A percentile compares a stretch with the other conserved stretches of the same genome.
Conservation (phyloP, 495 filamentous ascomycete species). For the Neurospora pannonica region DNA sequence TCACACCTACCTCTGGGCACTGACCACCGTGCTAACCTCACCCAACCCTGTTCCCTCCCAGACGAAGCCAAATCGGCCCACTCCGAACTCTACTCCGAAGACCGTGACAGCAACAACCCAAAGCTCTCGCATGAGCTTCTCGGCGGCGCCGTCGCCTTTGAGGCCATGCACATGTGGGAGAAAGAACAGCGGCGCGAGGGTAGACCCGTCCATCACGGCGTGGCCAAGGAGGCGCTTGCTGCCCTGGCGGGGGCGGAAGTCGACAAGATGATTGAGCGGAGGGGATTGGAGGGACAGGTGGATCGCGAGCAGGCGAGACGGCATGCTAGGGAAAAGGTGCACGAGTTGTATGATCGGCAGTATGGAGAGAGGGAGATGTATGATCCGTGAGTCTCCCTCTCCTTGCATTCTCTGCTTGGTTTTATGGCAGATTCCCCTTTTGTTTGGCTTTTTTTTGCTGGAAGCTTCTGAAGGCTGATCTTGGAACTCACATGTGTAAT, state of each 20-base stretch:
- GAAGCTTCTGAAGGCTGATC: background rate
- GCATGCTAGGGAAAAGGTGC: slow-evolving; percentile 55
- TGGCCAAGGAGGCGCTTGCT: slow-evolving; percentile 69
- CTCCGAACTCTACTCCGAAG: slow-evolving; percentile 50
- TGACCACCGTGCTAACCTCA: background rate
- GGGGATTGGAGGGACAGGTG: slow-evolving; percentile 54
- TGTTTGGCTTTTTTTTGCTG: background rate
- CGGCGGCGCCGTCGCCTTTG: slow-evolving; percentile 69
- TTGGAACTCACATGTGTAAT: background rate
- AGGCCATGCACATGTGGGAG: slow-evolving; percentile 72
- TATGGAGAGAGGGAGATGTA: slow-evolving; percentile 42
- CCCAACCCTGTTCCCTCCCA: slow-evolving; percentile 2
- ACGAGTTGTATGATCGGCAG: slow-evolving; percentile 52
- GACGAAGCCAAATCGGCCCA: slow-evolving; percentile 43
- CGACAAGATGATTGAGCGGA: slow-evolving; percentile 72
- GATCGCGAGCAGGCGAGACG: slow-evolving; percentile 59
- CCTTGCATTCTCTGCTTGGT: background rate
- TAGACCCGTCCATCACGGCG: slow-evolving; percentile 57
- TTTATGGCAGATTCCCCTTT: background rate
- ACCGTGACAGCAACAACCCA: slow-evolving; percentile 32
- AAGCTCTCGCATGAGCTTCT: slow-evolving; percentile 65
- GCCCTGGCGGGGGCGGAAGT: slow-evolving; percentile 65
- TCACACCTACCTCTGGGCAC: background rate
- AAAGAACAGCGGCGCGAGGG: slow-evolving; percentile 65
- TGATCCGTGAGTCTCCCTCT: slow-evolving; percentile 35